These are phyloP conservation scores for Clavispora phyllophila DNA, from an alignment of 805 yeast species.

Conservation along the genomic window DNA sequence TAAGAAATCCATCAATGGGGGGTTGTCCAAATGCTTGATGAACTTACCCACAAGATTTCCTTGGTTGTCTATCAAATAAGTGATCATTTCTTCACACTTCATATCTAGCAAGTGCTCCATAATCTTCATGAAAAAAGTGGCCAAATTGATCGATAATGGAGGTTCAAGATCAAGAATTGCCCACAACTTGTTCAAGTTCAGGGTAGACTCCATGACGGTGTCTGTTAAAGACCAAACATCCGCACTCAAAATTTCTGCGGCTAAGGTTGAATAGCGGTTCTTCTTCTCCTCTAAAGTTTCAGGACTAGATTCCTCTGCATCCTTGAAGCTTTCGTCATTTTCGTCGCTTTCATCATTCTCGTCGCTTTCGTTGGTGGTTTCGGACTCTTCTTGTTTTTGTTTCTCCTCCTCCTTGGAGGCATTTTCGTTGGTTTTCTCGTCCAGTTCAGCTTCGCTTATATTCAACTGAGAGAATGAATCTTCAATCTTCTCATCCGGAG, in stretches of 20 bases:
- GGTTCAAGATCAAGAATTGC: conserved; percentile 65
- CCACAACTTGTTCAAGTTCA: conserved; percentile 72
- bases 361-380: background rate
- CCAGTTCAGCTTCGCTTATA: conserved; percentile 3
- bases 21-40: conserved; percentile 40
- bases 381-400: background rate
- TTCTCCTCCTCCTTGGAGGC: background rate
- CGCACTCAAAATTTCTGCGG: conserved; percentile 84
- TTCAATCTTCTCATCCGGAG: conserved; percentile 14
- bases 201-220: conserved; percentile 72
- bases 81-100: conserved; percentile 45
- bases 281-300: conserved; percentile 28
- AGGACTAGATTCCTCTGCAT: conserved; percentile 6
- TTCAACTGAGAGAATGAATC: conserved; percentile 12
- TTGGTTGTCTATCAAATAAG: conserved; percentile 40
- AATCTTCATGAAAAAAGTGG: conserved; percentile 62
- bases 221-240: conserved; percentile 95
- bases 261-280: conserved; percentile 39
- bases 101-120: conserved; percentile 38
- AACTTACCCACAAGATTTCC: conserved; percentile 37
- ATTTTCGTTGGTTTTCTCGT: background rate
- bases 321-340: conserved; percentile 4
- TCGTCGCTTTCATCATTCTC: conserved; percentile 4
- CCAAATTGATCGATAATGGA: conserved; percentile 59
- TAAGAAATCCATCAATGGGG: conserved; percentile 44